A percentile compares a stretch with the other conserved stretches of the same genome.
Evolutionary conservation across 805 yeast genomes (phyloP).

Genomic region (Lipomyces yamanashiensis): DNA sequence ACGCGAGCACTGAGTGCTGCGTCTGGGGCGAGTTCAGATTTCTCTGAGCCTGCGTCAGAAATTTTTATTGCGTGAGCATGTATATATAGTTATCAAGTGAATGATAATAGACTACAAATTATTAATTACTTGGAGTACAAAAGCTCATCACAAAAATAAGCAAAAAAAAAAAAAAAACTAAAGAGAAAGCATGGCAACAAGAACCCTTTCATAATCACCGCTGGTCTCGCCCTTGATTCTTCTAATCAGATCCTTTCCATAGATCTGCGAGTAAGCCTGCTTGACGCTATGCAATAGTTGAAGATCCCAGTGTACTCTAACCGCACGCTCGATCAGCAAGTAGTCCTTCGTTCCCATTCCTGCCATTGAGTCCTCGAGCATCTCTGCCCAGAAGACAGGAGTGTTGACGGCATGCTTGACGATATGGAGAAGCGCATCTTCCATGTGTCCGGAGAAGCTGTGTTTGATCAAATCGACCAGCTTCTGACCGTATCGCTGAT

Average conservation of each 20-base stretch:
- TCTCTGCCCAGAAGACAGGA: slow-evolving; percentile 33
- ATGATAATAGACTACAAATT: neutral
- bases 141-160: neutral
- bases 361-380: slow-evolving; percentile 37
- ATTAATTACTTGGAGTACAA: neutral
- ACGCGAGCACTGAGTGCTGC: neutral
- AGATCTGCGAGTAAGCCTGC: slow-evolving; percentile 29
- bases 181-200: slow-evolving; percentile 31
- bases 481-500: slow-evolving; percentile 25
- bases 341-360: slow-evolving; percentile 39
- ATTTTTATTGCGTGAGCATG: too few species aligned
- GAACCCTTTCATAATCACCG: slow-evolving; percentile 36
- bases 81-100: too few species aligned
- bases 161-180: neutral
- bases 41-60: too few species aligned
- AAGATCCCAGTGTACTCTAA: slow-evolving; percentile 37
- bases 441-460: slow-evolving; percentile 39
- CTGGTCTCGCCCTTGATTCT: slow-evolving; percentile 37
- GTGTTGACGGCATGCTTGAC: slow-evolving; percentile 34
- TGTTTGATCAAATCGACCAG: slow-evolving; percentile 30
- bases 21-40: too few species aligned
- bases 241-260: slow-evolving; percentile 28
- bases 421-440: slow-evolving; percentile 35
- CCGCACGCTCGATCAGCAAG: slow-evolving; percentile 34
- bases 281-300: slow-evolving; percentile 25